Evolutionary conservation across 148 eudicot species (phyloP).

Genomic region (Rhododendron ovatum): DNA sequence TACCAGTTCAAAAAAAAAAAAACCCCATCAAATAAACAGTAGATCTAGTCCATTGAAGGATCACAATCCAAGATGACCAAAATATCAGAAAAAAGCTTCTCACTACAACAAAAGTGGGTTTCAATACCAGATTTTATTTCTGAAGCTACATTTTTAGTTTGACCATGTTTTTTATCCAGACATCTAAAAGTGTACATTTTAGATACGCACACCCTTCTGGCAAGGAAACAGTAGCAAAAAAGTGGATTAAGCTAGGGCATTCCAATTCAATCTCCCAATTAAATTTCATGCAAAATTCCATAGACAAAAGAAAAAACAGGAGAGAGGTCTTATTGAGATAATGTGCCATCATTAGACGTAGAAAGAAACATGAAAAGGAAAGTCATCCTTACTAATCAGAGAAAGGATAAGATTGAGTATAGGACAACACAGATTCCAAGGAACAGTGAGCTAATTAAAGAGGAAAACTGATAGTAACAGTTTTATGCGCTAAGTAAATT

Average conservation of each 20-base stretch:
- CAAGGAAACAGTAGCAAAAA: not conserved
- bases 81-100: not conserved
- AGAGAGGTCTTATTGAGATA: not conserved
- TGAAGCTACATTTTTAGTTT: not conserved
- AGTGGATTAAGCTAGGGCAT: not conserved
- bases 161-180: not conserved
- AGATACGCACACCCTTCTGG: not conserved
- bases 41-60: not conserved
- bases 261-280: not conserved
- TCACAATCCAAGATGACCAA: not conserved
- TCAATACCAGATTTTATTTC: not conserved
- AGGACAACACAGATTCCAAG: not conserved
- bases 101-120: not conserved
- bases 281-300: not conserved
- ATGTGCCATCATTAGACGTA: not conserved
- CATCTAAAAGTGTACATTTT: not conserved
- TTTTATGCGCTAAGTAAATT: not conserved
- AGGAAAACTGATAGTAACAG: not conserved
- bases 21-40: not conserved
- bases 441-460: not conserved
- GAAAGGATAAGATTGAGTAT: not conserved
- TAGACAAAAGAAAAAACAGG: not conserved
- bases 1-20: not conserved
- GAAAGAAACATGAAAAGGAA: not conserved
- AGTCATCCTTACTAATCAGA: not conserved